phyloP scores from a whole-genome alignment of 345 rosid species.

The Hibiscus mutabilis region DNA sequence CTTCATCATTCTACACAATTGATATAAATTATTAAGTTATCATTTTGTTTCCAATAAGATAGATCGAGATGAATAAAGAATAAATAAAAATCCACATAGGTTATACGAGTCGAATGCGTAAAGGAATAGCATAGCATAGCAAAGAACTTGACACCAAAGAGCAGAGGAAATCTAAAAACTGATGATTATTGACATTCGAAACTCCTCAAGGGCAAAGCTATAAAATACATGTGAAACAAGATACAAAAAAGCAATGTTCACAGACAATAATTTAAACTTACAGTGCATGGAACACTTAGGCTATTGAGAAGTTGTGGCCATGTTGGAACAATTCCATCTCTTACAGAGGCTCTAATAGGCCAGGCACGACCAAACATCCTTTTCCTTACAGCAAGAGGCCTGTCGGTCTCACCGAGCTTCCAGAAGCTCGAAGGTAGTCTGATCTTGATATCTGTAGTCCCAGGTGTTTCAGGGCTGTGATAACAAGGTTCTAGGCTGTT shows the following conservation, averaged over 20 bases:
- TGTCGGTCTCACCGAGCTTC: slow-evolving; percentile 50
- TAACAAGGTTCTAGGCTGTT: slow-evolving; percentile 85
- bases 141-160: not conserved
- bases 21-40: not conserved
- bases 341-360: slow-evolving; percentile 76
- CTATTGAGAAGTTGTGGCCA: slow-evolving; percentile 70
- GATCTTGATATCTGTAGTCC: slow-evolving; percentile 10
- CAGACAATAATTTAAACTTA: slow-evolving; percentile 26
- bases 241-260: not conserved
- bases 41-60: not conserved
- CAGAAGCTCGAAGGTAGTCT: slow-evolving; percentile 66
- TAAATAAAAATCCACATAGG: not conserved
- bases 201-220: not conserved
- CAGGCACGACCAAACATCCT: slow-evolving; percentile 94
- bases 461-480: slow-evolving; percentile 24
- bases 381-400: slow-evolving; percentile 57
- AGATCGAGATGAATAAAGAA: not conserved
- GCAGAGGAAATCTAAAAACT: not conserved
- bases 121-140: not conserved
- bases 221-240: not conserved
- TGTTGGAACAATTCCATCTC: slow-evolving; percentile 70
- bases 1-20: slow-evolving; percentile 56
- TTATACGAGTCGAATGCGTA: not conserved
- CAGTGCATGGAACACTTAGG: slow-evolving; percentile 47
- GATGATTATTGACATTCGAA: not conserved